These are phyloP conservation scores for Rusavskia elegans DNA, from an alignment of 495 filamentous ascomycete genomes.

Conservation along the genomic window DNA sequence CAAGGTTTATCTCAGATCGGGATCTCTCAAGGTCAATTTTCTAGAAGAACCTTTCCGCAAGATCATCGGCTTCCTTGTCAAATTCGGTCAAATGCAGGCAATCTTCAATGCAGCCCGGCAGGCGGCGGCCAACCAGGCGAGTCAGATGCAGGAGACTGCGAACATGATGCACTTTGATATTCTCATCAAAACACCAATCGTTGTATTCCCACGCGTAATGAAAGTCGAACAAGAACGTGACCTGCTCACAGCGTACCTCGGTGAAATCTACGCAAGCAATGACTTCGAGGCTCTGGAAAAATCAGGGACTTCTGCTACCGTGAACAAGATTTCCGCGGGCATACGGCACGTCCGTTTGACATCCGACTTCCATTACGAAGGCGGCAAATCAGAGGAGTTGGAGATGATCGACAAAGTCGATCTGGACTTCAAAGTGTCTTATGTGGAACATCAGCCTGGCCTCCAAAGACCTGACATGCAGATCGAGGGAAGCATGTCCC, in stretches of 20 bases:
- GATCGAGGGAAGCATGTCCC: slow-evolving; percentile 77
- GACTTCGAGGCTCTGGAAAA: slow-evolving; percentile 69
- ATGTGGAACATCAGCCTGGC: slow-evolving; percentile 67
- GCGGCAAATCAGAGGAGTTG: slow-evolving; percentile 61
- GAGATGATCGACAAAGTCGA: slow-evolving; percentile 96
- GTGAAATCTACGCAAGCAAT: slow-evolving; percentile 94
- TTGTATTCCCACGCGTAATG: slow-evolving; percentile 75
- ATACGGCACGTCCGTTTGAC: slow-evolving; percentile 84
- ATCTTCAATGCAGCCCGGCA: slow-evolving; percentile 95
- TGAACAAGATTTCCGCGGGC: slow-evolving; percentile 80
- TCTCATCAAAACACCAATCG: slow-evolving; percentile 80
- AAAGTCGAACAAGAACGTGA: slow-evolving; percentile 50
- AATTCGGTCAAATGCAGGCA: slow-evolving; percentile 98
- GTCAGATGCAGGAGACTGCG: slow-evolving; percentile 75
- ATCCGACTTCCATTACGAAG: slow-evolving; percentile 71
- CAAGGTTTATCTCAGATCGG: slow-evolving; percentile 72
- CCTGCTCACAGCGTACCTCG: slow-evolving; percentile 78
- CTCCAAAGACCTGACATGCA: slow-evolving; percentile 79
- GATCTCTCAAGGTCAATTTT: slow-evolving; percentile 92
- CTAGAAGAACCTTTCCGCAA: slow-evolving; percentile 94
- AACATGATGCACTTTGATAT: slow-evolving; percentile 88
- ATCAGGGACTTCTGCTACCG: slow-evolving; percentile 44
- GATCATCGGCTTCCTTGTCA: slow-evolving; percentile 93
- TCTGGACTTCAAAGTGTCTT: slow-evolving; percentile 77
- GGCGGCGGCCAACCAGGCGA: slow-evolving; percentile 89